phyloP scores from a whole-genome alignment of 768 basidiomycete genomes.

The Lyophyllum decastes region DNA sequence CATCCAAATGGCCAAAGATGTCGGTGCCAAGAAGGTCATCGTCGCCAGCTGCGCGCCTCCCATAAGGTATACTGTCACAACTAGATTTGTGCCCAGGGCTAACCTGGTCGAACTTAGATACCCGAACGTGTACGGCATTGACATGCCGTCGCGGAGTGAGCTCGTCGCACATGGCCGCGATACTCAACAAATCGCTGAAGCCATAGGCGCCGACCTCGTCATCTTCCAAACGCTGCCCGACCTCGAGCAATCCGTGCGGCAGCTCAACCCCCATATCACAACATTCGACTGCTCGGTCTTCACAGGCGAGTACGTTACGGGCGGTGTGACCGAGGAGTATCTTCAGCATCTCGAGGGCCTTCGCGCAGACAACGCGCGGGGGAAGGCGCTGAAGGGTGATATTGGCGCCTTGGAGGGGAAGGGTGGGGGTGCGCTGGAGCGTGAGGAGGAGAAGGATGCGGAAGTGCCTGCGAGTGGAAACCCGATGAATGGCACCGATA shows the following conservation, averaged over 20 bases:
- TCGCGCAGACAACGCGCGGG: constrained; percentile 81
- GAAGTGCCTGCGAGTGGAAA: constrained; percentile 33
- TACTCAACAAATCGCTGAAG: constrained; percentile 67
- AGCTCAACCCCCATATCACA: constrained; percentile 76
- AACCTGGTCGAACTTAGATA: constrained; percentile 41
- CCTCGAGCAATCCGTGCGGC: constrained; percentile 81
- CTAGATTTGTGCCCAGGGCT: not conserved
- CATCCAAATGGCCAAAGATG: constrained; percentile 98
- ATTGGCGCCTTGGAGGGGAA: constrained; percentile 36
- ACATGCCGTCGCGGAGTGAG: constrained; percentile 96
- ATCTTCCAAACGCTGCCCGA: constrained; percentile 94
- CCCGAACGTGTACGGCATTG: constrained; percentile 98
- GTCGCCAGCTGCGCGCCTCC: constrained; percentile 97
- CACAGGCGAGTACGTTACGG: constrained; percentile 95
- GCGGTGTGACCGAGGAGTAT: constrained; percentile 85
- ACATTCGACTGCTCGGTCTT: constrained; percentile 97
- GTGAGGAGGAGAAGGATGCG: constrained; percentile 20
- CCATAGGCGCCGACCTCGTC: constrained; percentile 93
- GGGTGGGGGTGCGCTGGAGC: constrained; percentile 24
- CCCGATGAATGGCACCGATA: constrained; percentile 64
- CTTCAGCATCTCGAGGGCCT: constrained; percentile 71
- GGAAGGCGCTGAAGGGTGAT: constrained; percentile 41
- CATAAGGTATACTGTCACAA: constrained; percentile 61
- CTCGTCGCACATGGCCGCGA: constrained; percentile 85
- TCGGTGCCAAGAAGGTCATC: constrained; percentile 94